Conservation (phyloP, 108 stramenopile species). For the Discostella pseudostelligera region DNA sequence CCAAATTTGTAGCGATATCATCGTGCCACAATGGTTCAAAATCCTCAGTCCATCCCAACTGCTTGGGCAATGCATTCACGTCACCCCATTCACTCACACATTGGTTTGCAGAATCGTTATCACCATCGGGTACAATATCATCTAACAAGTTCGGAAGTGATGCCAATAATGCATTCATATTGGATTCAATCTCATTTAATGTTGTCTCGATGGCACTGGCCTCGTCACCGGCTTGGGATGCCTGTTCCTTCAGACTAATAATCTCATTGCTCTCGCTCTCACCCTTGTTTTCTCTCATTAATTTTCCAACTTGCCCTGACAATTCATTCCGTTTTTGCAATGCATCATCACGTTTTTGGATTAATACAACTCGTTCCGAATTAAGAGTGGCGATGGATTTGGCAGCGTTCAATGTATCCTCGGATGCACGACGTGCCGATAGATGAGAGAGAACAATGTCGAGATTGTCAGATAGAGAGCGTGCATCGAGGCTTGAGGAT, state of each 20-base stretch:
- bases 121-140: conserved; percentile 87
- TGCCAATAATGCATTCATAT: conserved; percentile 70
- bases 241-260: conserved; percentile 13
- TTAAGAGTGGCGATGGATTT: conserved; percentile 53
- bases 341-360: conserved; percentile 71
- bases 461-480: conserved; percentile 62
- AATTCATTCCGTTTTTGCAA: conserved; percentile 75
- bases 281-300: conserved; percentile 57
- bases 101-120: conserved; percentile 80
- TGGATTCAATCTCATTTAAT: conserved; percentile 68
- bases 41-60: conserved; percentile 73
- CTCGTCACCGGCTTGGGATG: conserved; percentile 52
- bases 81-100: conserved; percentile 86
- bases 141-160: conserved; percentile 93
- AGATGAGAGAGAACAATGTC: conserved; percentile 76
- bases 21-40: conserved; percentile 94
- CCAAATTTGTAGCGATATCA: conserved; percentile 84
- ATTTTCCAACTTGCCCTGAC: conserved; percentile 65
- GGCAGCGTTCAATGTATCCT: conserved; percentile 67
- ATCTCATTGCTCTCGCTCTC: conserved; percentile 58
- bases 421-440: conserved; percentile 70
- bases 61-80: conserved; percentile 53
- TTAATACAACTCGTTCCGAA: conserved; percentile 58
- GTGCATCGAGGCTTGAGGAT: conserved; percentile 12
- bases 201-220: conserved; percentile 55